Percentiles rank a stretch among this genome's conserved stretches.
Conservation (phyloP, 2,329 filamentous ascomycete genomes). For the Trichoderma sp. region DNA sequence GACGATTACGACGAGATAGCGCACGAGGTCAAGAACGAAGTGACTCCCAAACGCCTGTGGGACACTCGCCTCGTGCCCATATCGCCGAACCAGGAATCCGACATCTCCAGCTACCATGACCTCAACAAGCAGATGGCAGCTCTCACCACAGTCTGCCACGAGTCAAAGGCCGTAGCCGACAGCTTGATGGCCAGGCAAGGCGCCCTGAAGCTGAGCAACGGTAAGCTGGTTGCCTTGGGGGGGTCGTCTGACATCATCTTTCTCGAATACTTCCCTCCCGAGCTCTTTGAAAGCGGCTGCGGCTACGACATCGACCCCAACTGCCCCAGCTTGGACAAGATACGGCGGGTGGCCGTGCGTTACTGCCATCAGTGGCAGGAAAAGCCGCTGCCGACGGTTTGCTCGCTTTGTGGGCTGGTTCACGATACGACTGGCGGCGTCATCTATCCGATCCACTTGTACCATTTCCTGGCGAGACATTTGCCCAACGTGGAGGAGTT, state of each 20-base stretch:
- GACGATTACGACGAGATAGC: slow-evolving; percentile 30
- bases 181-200: slow-evolving; percentile 30
- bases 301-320: slow-evolving; percentile 33
- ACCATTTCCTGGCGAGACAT: slow-evolving; percentile 47
- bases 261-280: slow-evolving; percentile 40
- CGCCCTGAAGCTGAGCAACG: slow-evolving; percentile 33
- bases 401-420: slow-evolving; percentile 38
- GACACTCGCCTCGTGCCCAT: slow-evolving; percentile 32
- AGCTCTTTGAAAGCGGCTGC: slow-evolving; percentile 34
- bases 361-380: slow-evolving; percentile 47
- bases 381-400: slow-evolving; percentile 33
- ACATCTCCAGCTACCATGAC: slow-evolving; percentile 38
- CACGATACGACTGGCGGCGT: slow-evolving; percentile 34
- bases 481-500: slow-evolving; percentile 47
- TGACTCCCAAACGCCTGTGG: slow-evolving; percentile 26
- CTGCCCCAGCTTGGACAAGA: slow-evolving; percentile 36
- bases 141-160: slow-evolving; percentile 34
- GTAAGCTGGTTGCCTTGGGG: slow-evolving; percentile 36
- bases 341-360: slow-evolving; percentile 46
- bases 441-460: slow-evolving; percentile 44
- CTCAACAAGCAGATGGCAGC: slow-evolving; percentile 35
- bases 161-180: slow-evolving; percentile 32
- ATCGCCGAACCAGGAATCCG: slow-evolving; percentile 35
- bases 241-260: slow-evolving; percentile 37
- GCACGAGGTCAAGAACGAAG: slow-evolving; percentile 32